phyloP scores from a whole-genome alignment of 2,329 filamentous ascomycete species.

The Pseudogymnoascus sp. region DNA sequence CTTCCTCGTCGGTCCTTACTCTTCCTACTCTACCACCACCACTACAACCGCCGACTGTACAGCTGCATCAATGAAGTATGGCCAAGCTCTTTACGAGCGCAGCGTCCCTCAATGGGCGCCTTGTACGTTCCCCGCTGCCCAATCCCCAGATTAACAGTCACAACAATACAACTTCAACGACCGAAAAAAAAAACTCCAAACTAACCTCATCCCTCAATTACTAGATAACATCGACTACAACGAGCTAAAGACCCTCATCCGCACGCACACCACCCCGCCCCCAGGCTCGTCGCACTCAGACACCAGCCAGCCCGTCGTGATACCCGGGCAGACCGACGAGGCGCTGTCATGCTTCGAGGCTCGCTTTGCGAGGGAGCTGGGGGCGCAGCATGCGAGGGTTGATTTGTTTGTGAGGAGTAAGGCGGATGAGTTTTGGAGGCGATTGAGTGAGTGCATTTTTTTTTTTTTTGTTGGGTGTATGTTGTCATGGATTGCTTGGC shows the following conservation, averaged over 20 bases:
- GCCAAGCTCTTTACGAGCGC: slow-evolving; percentile 61
- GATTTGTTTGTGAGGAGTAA: slow-evolving; percentile 74
- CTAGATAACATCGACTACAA: slow-evolving; percentile 85
- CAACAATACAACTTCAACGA: not conserved
- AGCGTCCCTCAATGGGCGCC: slow-evolving; percentile 77
- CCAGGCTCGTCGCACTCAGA: slow-evolving; percentile 40
- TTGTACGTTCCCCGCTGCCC: slow-evolving; percentile 39
- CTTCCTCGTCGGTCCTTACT: not conserved
- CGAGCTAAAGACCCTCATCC: slow-evolving; percentile 76
- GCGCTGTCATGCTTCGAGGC: slow-evolving; percentile 57
- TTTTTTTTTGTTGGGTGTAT: not conserved
- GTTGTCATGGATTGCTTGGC: not conserved
- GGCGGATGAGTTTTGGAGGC: slow-evolving; percentile 63
- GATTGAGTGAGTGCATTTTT: slow-evolving; percentile 37
- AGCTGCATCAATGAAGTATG: slow-evolving; percentile 58
- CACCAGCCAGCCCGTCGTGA: slow-evolving; percentile 50
- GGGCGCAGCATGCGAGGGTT: slow-evolving; percentile 66
- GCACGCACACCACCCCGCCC: slow-evolving; percentile 64
- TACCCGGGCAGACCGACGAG: slow-evolving; percentile 60
- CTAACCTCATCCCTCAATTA: slow-evolving; percentile 6
- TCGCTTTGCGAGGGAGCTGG: slow-evolving; percentile 62
- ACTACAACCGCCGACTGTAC: not conserved
- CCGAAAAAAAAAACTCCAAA: not conserved
- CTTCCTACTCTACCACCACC: not conserved
- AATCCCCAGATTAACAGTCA: slow-evolving; percentile 8